Evolutionary conservation across 2,329 filamentous ascomycete genomes (phyloP).

Genomic region (Fusarium longipes): DNA sequence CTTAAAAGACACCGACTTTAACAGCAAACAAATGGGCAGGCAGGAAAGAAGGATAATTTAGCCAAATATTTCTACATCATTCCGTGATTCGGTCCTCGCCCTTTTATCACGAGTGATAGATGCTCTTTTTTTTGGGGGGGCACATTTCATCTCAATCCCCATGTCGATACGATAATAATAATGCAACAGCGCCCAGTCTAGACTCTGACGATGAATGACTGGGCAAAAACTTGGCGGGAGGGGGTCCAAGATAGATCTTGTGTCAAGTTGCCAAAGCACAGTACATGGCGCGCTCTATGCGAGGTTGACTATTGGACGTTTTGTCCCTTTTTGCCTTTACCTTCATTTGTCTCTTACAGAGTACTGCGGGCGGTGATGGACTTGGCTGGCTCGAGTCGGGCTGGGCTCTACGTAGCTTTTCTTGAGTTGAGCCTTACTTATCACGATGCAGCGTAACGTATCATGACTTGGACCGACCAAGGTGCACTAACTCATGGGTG

Average conservation of each 20-base stretch:
- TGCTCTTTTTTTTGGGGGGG: not conserved
- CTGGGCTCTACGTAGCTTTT: constrained; percentile 2
- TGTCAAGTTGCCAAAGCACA: constrained; percentile 37
- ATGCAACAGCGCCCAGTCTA: constrained; percentile 35
- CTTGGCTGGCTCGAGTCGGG: not conserved
- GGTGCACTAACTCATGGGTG: constrained; percentile 13
- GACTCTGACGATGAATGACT: constrained; percentile 31
- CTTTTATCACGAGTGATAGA: not conserved
- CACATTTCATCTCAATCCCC: constrained; percentile 12
- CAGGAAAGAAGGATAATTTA: constrained; percentile 2
- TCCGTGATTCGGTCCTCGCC: constrained; percentile 1
- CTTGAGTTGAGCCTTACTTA: constrained; percentile 28
- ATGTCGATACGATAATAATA: constrained; percentile 1
- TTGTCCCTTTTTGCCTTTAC: constrained; percentile 4
- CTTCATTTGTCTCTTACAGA: not conserved
- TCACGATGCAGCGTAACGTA: constrained; percentile 26
- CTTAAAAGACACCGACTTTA: constrained; percentile 25
- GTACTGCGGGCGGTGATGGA: constrained; percentile 7
- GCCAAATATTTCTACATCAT: constrained; percentile 7
- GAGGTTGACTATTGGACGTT: constrained; percentile 31
- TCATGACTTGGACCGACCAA: constrained; percentile 23
- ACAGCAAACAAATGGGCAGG: constrained; percentile 5
- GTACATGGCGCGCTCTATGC: constrained; percentile 34
- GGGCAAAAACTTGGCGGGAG: constrained; percentile 34
- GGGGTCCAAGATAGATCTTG: constrained; percentile 34